Conservation (phyloP, 208 protist genomes). For the Leishmania amazonensis region DNA sequence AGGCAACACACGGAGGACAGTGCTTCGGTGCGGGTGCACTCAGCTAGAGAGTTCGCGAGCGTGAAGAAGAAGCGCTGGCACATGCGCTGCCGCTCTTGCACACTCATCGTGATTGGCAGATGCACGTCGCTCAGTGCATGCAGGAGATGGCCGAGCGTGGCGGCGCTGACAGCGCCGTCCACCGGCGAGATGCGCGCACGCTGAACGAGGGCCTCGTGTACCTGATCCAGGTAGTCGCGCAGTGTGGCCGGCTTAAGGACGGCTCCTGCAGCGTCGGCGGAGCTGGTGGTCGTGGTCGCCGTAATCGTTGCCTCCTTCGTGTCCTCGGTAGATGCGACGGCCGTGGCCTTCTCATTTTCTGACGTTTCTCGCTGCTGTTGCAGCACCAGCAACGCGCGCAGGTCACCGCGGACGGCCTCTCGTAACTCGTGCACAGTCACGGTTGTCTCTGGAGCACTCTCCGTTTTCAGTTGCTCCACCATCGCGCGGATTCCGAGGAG, state of each 20-base stretch:
- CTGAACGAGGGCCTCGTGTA: slow-evolving; percentile 37
- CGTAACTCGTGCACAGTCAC: background rate
- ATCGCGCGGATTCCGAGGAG: slow-evolving; percentile 97
- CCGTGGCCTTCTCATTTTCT: background rate
- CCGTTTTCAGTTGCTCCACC: slow-evolving; percentile 87
- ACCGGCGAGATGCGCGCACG: slow-evolving; percentile 56
- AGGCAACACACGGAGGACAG: slow-evolving; percentile 36
- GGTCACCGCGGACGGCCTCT: slow-evolving; percentile 2
- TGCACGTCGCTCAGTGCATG: slow-evolving; percentile 19
- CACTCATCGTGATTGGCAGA: slow-evolving; percentile 16
- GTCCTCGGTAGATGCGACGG: background rate
- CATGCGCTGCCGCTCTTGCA: slow-evolving; percentile 28
- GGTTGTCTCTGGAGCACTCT: background rate
- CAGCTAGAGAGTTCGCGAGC: slow-evolving; percentile 30
- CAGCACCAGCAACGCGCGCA: slow-evolving; percentile 12
- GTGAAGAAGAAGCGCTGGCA: slow-evolving; percentile 35
- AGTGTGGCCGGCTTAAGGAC: slow-evolving; percentile 15
- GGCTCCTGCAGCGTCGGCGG: background rate
- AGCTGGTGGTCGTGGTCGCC: background rate
- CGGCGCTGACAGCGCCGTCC: slow-evolving; percentile 51
- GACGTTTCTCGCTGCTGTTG: slow-evolving; percentile 13
- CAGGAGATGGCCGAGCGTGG: slow-evolving; percentile 42
- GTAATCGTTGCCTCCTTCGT: slow-evolving; percentile 17
- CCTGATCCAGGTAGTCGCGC: slow-evolving; percentile 45
- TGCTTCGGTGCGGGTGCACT: slow-evolving; percentile 31